phyloP scores from a whole-genome alignment of 2,329 filamentous ascomycete species.

The Dactylellina leptospora region DNA sequence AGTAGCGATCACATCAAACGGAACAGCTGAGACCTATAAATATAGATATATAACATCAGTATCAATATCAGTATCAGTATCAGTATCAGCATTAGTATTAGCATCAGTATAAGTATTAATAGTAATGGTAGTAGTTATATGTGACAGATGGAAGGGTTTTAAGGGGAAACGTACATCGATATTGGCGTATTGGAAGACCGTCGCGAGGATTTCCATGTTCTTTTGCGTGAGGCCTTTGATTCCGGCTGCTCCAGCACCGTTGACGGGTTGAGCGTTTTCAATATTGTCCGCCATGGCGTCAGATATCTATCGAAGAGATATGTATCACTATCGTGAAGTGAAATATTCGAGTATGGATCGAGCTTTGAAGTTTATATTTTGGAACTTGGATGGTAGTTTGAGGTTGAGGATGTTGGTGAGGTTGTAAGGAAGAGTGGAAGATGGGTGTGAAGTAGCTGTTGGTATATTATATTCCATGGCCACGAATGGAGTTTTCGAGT shows the following conservation, averaged over 20 bases:
- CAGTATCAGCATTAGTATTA: too few species aligned
- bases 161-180: background rate
- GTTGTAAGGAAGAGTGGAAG: too few species aligned
- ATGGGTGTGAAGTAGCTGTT: too few species aligned
- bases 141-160: constrained; percentile 1
- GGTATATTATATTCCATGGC: too few species aligned
- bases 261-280: background rate
- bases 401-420: too few species aligned
- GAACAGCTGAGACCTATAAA: constrained; percentile 1
- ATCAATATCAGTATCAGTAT: too few species aligned
- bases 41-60: background rate
- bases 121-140: background rate
- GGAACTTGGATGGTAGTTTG: too few species aligned
- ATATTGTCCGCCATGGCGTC: background rate
- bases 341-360: background rate
- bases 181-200: constrained; percentile 8
- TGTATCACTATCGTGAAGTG: background rate
- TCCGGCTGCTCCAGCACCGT: background rate
- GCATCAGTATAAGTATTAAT: too few species aligned
- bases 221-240: constrained; percentile 8
- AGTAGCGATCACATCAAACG: constrained; percentile 13
- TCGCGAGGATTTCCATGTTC: constrained; percentile 27
- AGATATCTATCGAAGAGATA: too few species aligned
- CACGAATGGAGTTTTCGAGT: too few species aligned
- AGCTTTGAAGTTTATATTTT: too few species aligned